Evolutionary conservation across 2,329 filamentous ascomycete genomes (phyloP).

Genomic region (Juglanconis sp.): DNA sequence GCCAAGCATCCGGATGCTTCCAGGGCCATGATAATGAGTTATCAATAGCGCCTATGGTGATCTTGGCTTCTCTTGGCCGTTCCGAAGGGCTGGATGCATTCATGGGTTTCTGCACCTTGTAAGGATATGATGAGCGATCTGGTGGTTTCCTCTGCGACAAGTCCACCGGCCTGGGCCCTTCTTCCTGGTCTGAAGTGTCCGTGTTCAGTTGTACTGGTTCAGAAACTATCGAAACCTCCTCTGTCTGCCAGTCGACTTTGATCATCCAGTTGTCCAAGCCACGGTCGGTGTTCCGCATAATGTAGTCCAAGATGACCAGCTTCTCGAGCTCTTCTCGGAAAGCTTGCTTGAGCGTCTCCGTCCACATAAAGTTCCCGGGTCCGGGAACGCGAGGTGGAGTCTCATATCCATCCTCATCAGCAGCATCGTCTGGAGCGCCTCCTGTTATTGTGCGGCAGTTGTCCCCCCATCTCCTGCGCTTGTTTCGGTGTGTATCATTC

Average conservation of each 20-base stretch:
- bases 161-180: constrained; percentile 61
- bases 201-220: constrained; percentile 70
- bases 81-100: constrained; percentile 57
- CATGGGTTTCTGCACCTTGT: constrained; percentile 82
- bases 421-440: constrained; percentile 57
- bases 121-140: constrained; percentile 57
- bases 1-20: constrained; percentile 93
- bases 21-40: constrained; percentile 98
- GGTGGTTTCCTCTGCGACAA: constrained; percentile 40
- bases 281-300: constrained; percentile 97
- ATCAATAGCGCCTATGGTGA: constrained; percentile 89
- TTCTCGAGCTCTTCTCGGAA: constrained; percentile 96
- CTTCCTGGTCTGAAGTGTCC: constrained; percentile 47
- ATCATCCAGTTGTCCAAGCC: constrained; percentile 99
- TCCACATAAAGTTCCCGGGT: constrained; percentile 74
- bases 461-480: constrained; percentile 74
- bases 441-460: constrained; percentile 65
- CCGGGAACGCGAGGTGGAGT: constrained; percentile 36
- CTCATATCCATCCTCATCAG: constrained; percentile 41
- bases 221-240: constrained; percentile 80
- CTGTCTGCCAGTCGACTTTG: constrained; percentile 81
- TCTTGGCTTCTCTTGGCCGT: constrained; percentile 48
- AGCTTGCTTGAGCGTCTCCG: constrained; percentile 79
- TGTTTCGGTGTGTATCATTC: constrained; percentile 63
- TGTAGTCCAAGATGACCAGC: constrained; percentile 94